Percentiles rank a stretch among this genome's conserved stretches.
Evolutionary conservation across 2,329 filamentous ascomycete genomes (phyloP).

Genomic region (Verticillium longisporum): DNA sequence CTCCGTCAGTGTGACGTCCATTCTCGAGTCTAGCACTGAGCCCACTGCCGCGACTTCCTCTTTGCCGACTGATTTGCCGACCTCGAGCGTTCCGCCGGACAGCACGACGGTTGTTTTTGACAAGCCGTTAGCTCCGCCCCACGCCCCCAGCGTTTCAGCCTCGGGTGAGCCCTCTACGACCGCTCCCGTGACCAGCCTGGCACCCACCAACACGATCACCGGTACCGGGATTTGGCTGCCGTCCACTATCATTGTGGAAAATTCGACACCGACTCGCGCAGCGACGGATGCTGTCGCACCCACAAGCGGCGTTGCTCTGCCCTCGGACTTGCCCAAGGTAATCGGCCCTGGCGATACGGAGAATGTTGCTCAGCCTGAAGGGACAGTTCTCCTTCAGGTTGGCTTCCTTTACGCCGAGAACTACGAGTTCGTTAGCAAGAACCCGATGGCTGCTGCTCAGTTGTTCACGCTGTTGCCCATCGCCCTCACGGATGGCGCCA

Average conservation of each 20-base stretch:
- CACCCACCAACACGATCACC: conserved; percentile 34
- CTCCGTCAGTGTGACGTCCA: conserved; percentile 5
- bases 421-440: conserved; percentile 72
- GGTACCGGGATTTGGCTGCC: conserved; percentile 44
- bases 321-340: conserved; percentile 62
- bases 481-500: conserved; percentile 59
- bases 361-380: conserved; percentile 45
- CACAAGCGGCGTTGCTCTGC: conserved; percentile 46
- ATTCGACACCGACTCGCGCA: conserved; percentile 27
- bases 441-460: conserved; percentile 69
- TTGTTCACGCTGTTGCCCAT: conserved; percentile 74
- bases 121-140: conserved; percentile 4
- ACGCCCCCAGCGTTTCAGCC: background rate
- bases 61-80: background rate
- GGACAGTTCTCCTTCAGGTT: conserved; percentile 70
- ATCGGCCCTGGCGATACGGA: conserved; percentile 64
- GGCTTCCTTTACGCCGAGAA: conserved; percentile 78
- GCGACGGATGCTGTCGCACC: conserved; percentile 32
- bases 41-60: background rate
- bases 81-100: background rate
- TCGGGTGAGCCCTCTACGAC: conserved; percentile 1
- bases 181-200: conserved; percentile 29
- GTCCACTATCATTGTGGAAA: conserved; percentile 54
- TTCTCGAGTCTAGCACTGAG: background rate
- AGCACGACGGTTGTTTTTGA: conserved; percentile 2